Conservation (phyloP, 441 rosid species). For the California macrophylla region DNA sequence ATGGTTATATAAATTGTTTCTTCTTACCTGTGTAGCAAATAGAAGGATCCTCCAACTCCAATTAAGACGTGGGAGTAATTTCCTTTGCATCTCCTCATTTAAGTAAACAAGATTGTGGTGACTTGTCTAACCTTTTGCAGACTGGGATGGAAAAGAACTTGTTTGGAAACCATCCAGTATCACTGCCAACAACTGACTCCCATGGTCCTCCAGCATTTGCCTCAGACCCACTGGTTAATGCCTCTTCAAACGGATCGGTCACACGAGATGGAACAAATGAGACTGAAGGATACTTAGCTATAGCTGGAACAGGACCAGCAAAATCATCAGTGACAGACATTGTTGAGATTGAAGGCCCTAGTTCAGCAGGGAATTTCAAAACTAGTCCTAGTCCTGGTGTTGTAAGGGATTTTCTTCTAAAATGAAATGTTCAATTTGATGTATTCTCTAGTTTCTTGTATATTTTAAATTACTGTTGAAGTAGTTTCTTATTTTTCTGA, state of each 20-base stretch:
- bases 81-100: conserved; percentile 5
- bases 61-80: conserved; percentile 6
- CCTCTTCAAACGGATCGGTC: conserved; percentile 23
- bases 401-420: conserved; percentile 40
- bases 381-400: conserved; percentile 63
- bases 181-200: conserved; percentile 38
- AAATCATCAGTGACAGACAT: conserved; percentile 59
- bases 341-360: conserved; percentile 74
- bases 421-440: conserved; percentile 3
- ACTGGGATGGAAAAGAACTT: conserved; percentile 76
- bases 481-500: conserved; percentile 4
- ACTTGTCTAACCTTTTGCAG: conserved; percentile 36
- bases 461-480: not conserved
- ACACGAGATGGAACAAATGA: conserved; percentile 36
- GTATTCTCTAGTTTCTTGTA: not conserved
- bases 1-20: not conserved
- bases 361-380: conserved; percentile 55
- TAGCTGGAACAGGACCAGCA: conserved; percentile 34
- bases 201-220: conserved; percentile 60
- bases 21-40: not conserved
- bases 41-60: conserved; percentile 9
- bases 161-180: conserved; percentile 78
- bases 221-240: conserved; percentile 52
- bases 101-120: conserved; percentile 7
- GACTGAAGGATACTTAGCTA: conserved; percentile 35